Percentiles rank a stretch among this genome's conserved stretches.
These are phyloP conservation scores for Talaromyces sp. DNA, from an alignment of 2,329 filamentous ascomycete species.

Conservation along the genomic window DNA sequence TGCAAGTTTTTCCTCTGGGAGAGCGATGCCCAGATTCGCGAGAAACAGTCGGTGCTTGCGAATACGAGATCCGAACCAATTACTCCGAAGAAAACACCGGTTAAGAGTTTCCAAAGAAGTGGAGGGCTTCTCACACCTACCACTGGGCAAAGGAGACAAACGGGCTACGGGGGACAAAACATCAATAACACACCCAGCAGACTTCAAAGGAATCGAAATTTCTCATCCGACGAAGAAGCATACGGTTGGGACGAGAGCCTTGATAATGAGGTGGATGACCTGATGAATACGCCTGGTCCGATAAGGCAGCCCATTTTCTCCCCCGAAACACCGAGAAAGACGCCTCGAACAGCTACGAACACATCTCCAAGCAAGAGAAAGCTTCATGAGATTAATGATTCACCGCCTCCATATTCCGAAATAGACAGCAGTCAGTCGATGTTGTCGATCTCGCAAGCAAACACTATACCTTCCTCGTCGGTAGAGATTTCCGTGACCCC, in stretches of 20 bases:
- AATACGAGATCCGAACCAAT: conserved; percentile 46
- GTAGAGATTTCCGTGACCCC: conserved; percentile 28
- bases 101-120: conserved; percentile 10
- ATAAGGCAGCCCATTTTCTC: conserved; percentile 25
- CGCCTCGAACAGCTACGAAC: conserved; percentile 24
- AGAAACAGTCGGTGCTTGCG: conserved; percentile 44
- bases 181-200: conserved; percentile 1
- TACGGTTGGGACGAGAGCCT: conserved; percentile 34
- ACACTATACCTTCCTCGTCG: conserved; percentile 16
- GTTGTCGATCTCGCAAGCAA: not conserved
- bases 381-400: conserved; percentile 20
- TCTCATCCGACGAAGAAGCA: conserved; percentile 26
- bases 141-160: conserved; percentile 17
- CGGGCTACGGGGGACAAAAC: not conserved
- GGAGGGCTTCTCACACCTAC: conserved; percentile 30
- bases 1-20: conserved; percentile 61
- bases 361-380: conserved; percentile 36
- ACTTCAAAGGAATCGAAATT: not conserved
- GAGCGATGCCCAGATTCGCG: conserved; percentile 52
- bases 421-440: not conserved
- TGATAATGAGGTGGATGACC: conserved; percentile 23
- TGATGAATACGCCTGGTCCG: conserved; percentile 13
- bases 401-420: conserved; percentile 9
- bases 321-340: conserved; percentile 33
- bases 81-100: conserved; percentile 20